A percentile compares a stretch with the other conserved stretches of the same genome.
Conservation (phyloP, 345 rosid genomes). For the Citrus medica region DNA sequence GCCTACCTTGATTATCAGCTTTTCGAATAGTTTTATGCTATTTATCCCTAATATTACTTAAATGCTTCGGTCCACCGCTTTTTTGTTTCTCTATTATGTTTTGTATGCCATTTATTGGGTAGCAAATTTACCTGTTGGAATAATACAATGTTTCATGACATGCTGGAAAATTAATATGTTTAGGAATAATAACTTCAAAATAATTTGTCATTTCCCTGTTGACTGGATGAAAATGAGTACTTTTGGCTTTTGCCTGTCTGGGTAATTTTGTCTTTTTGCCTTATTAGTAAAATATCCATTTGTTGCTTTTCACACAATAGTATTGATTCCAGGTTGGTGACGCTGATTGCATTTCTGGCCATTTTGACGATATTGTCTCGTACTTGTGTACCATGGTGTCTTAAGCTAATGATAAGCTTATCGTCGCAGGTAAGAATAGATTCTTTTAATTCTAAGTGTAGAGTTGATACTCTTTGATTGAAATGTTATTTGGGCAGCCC, state of each 20-base stretch:
- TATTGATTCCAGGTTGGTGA: conserved; percentile 53
- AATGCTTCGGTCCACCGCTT: not conserved
- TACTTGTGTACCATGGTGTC: conserved; percentile 83
- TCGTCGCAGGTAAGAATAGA: conserved; percentile 61
- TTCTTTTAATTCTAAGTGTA: conserved; percentile 8
- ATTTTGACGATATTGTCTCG: conserved; percentile 63
- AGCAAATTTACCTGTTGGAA: not conserved
- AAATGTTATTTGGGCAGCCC: conserved; percentile 48
- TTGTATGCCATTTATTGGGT: not conserved
- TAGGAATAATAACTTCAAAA: conserved; percentile 1
- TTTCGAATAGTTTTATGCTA: not conserved
- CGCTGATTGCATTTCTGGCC: conserved; percentile 67
- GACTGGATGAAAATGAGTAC: not conserved
- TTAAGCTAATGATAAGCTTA: conserved; percentile 82
- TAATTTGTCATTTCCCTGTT: not conserved
- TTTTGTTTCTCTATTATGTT: not conserved
- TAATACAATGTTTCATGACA: not conserved
- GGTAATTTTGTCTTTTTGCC: not conserved
- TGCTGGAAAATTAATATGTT: not conserved
- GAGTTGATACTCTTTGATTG: conserved; percentile 13
- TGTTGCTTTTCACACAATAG: not conserved
- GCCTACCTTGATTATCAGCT: not conserved
- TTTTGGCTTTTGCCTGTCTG: not conserved
- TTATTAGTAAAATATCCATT: not conserved
- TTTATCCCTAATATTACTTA: not conserved